These are phyloP conservation scores for Aegle marmelos DNA, from an alignment of 345 rosid species.

Conservation along the genomic window DNA sequence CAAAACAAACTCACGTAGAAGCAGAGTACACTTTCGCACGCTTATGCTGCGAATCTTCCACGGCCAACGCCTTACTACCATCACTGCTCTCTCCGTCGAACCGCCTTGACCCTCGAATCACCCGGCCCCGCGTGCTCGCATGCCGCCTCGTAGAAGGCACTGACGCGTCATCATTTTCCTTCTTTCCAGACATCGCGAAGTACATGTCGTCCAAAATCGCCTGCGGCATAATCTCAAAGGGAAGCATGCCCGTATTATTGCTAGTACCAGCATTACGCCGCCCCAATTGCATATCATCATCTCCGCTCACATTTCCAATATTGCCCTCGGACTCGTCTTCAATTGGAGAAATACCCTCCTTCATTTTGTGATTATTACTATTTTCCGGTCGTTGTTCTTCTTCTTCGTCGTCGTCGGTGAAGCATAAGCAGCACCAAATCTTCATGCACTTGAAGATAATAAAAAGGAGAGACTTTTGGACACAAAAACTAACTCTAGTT, in stretches of 20 bases:
- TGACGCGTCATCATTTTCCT: constrained; percentile 21
- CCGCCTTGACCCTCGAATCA: constrained; percentile 16
- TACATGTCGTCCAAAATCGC: constrained; percentile 37
- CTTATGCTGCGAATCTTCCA: constrained; percentile 59
- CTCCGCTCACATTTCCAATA: constrained; percentile 16
- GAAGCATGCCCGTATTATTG: not conserved
- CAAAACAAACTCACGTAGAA: constrained; percentile 39
- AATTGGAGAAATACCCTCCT: constrained; percentile 29
- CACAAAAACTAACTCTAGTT: constrained; percentile 46
- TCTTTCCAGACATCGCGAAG: constrained; percentile 20
- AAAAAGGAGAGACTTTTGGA: not conserved
- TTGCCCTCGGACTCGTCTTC: constrained; percentile 31
- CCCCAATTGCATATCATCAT: not conserved
- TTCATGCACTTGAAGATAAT: constrained; percentile 59
- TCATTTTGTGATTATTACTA: constrained; percentile 21
- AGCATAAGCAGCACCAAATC: constrained; percentile 83
- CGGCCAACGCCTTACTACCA: constrained; percentile 35
- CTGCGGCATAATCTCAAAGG: constrained; percentile 3
- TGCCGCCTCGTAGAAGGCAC: constrained; percentile 3
- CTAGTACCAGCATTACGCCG: not conserved
- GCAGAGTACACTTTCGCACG: constrained; percentile 73
- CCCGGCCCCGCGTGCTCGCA: constrained; percentile 19
- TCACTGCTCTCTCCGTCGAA: constrained; percentile 51
- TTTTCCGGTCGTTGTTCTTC: not conserved
- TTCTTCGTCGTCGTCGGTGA: constrained; percentile 46